Evolutionary conservation across 2,329 filamentous ascomycete species (phyloP), one percentile per base, ranked within the genome.

Genomic region (Neopestalotiopsis sp.): DNA sequence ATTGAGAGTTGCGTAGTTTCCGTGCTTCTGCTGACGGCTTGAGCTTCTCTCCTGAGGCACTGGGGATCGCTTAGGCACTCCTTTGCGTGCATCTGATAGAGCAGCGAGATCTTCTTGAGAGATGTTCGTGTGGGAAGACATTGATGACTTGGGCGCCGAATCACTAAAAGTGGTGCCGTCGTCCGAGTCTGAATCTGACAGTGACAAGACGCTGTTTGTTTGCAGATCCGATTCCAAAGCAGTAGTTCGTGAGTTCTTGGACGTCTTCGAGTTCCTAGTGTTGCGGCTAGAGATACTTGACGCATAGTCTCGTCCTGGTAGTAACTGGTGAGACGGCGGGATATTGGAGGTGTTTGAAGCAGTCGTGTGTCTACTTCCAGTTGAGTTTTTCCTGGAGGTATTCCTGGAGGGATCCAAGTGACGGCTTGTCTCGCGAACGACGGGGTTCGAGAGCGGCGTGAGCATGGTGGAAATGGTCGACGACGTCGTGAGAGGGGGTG

Each of bases 141-240:
- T 69, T 4, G 79, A 79, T 12, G 78, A 77, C 58, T 76, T 78
- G 2, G 79, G 76, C 1, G 75, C 74, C 2, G 77, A 72, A 10
- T 79, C 79, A 6, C 74, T 74, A 20, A 74, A 75, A 32, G 79
- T 82, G 34, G 79, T 82, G 34, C 84, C 84, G 4, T 86, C 85
- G 68, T 89, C 88, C 0, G 87, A 89, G 70, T 89, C 87, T 0
- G 87, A 89, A 1, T 79, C 78, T 1, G 87, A 89, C 1, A 90
- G 81, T 1, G 87, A 86, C 14, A 90, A 77, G 1, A 90, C 82
- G 70, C 88, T 89, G 69, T 82, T 87, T 65, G 86, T 82, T 57
- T 86, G 81, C 5, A 89, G 78, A 69, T 90, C 86, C 1, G 85
- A 81, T 45, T 85, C 84, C 24, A 28, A 6, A 83, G 76, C 24